Evolutionary conservation across 2,329 filamentous ascomycete species (phyloP), one percentile per base, ranked within the genome.

Genomic region (Harringtonia lauricola): DNA sequence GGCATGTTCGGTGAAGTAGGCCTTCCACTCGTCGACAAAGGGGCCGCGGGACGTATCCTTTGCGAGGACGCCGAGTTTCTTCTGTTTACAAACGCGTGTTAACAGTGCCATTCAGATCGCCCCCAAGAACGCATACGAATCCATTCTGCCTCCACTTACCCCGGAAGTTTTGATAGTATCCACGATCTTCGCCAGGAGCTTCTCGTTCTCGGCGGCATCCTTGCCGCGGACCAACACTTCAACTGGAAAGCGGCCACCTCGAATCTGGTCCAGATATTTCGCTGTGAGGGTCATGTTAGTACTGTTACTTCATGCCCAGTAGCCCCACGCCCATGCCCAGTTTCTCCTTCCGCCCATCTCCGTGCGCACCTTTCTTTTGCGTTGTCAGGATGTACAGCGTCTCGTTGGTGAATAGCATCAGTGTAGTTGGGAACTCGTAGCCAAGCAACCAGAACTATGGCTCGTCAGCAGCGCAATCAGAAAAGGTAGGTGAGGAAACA

Each of bases 21-120:
- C 86, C 65, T 92, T 94, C 92, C 92, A 98, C 63, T 98, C 92
- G 43, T 95, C 88, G 56, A 90, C 81, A 55, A 98, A 96, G 1
- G 88, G 88, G 2, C 92, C 92, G 42, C 74, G 78, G 2, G 89
- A 83, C 21, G 74, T 79, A 59, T 95, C 89, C 66, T 94, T 95
- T 39, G 83, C 71, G 42, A 96, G 69, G 33, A 88, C 74, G 28
- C 90, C 94, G 19, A 96, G 77, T 70, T 95, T 96, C 60, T 90
- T 92, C 82, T 88, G 54, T 7, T 6, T 4, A n/a, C 14, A 39
- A 21, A 26, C 6, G 24, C 7, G 6, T 10, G 24, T 26, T 10
- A 26, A 10, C 24, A 10, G 24, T 10, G 7, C 7, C 10, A 6
- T 7, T 10, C 24, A 26, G 24, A 26, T 3, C 9, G n/a, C 31